Evolutionary conservation across 1,139 yeast genomes (phyloP).

Genomic region (Meyerozyma carpophila): DNA sequence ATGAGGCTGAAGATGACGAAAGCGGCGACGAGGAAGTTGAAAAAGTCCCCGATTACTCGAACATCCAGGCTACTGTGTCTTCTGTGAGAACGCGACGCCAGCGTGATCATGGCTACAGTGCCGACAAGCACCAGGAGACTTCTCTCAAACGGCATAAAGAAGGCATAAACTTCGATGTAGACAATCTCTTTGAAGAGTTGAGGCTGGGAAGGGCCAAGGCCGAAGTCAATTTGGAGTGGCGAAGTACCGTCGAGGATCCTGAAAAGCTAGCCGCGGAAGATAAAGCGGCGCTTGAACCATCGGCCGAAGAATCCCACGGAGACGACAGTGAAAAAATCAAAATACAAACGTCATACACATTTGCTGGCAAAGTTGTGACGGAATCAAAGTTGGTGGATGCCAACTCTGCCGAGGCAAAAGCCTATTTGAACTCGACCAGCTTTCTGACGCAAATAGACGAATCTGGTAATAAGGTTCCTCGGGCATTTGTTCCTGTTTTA

Average conservation of each 20-base stretch:
- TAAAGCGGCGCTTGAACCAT: conserved; percentile 8
- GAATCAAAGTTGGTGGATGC: conserved; percentile 75
- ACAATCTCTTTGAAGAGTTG: conserved; percentile 28
- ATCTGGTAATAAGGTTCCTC: conserved; percentile 5
- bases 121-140: conserved; percentile 8
- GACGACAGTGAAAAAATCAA: conserved; percentile 37
- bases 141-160: conserved; percentile 4
- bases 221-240: conserved; percentile 3
- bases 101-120: conserved; percentile 11
- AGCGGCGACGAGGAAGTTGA: conserved; percentile 17
- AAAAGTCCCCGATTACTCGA: conserved; percentile 29
- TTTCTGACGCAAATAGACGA: conserved; percentile 14
- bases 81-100: conserved; percentile 38
- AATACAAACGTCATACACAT: conserved; percentile 74
- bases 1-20: conserved; percentile 13
- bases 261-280: conserved; percentile 7
- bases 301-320: conserved; percentile 9
- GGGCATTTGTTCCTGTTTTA: conserved; percentile 32
- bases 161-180: conserved; percentile 24
- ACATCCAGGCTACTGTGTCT: conserved; percentile 24
- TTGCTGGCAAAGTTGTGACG: conserved; percentile 80
- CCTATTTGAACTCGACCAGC: conserved; percentile 58
- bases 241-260: conserved; percentile 1
- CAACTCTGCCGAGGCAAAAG: conserved; percentile 82
- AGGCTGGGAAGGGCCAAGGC: conserved; percentile 9